Percentiles rank a stretch among this genome's conserved stretches.
Evolutionary conservation across 1,139 yeast genomes (phyloP).

Genomic region (Suhomyces choctaworum): DNA sequence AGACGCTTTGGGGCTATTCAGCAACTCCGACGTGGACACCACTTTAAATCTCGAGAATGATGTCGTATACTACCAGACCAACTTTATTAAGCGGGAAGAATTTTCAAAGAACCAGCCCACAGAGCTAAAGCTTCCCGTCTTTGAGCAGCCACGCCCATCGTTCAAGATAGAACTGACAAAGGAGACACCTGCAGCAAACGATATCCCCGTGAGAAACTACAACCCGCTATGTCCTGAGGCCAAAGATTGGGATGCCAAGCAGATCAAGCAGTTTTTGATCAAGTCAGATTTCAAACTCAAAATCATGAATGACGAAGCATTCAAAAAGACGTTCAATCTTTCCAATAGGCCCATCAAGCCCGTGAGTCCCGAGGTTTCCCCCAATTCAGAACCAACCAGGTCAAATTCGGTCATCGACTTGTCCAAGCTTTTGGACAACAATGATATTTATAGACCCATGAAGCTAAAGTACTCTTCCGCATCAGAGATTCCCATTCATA

Average conservation of each 20-base stretch:
- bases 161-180: conserved; percentile 22
- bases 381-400: conserved; percentile 46
- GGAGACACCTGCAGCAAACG: conserved; percentile 2
- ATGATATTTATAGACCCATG: conserved; percentile 44
- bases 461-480: conserved; percentile 42
- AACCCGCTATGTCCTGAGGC: conserved; percentile 39
- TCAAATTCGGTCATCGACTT: conserved; percentile 47
- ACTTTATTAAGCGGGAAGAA: conserved; percentile 44
- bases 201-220: conserved; percentile 13
- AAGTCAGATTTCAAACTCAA: conserved; percentile 34
- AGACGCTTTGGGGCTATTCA: conserved; percentile 37
- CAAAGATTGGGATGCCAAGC: conserved; percentile 43
- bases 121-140: conserved; percentile 9
- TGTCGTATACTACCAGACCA: conserved; percentile 48
- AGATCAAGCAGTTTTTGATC: conserved; percentile 23
- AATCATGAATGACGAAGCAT: conserved; percentile 41
- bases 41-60: conserved; percentile 44
- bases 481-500: conserved; percentile 43
- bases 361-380: conserved; percentile 47
- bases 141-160: conserved; percentile 31
- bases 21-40: conserved; percentile 30
- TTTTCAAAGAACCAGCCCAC: conserved; percentile 18
- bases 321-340: conserved; percentile 35
- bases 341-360: conserved; percentile 37
- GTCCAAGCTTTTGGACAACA: conserved; percentile 36